Base-by-base conservation (phyloP, 2,329 filamentous ascomycete genomes). In the Fusarium coicis region DNA sequence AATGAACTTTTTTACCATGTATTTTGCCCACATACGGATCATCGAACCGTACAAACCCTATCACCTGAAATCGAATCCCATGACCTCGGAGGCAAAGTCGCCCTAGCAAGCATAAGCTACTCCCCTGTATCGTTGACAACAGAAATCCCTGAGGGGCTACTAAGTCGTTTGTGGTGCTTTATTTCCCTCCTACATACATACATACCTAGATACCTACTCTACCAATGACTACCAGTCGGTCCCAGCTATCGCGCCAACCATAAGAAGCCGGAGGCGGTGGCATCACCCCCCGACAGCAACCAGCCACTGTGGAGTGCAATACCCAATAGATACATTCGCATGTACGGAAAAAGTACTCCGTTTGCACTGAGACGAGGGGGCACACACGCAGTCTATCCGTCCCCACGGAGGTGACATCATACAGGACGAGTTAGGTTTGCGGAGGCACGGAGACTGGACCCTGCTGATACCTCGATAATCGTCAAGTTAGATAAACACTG, bases 311-410 rank as follows among this genome's bases (percentile, higher is more conserved):
- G 19, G 19, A 14, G 21, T n/a, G 39, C 39, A 40, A 40, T 15
- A 21, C 11, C 37, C 37, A 40, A 12, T 8, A 40, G 21, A 40
- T 15, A 40, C 19, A 21, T 40, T 40, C 39, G 37, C 37, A 40
- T 40, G 19, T 21, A 21, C 37, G 34, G 34, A 36, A 7, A 16
- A 36, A 4, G 4, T 39, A 21, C 10, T 14, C 37, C 37, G 11
- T 21, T 40, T 12, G 7, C 11, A 40, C 21, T 5, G 39, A 21
- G 2, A 15, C 3, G 7, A 40, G 11, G 8, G 19, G 6, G 21
- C 7, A n/a, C 21, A 42, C 40, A 23, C 9, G 9, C 40, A 15
- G 2, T 21, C 3, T 43, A 4, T 14, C 1, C 23, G 1, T 1
- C 1, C 10, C 16, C 23, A 44, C 7, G 16, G 7, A 30, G 7